phyloP scores from a whole-genome alignment of 1,139 yeast genomes.

The Hemisphaericaspora subhashii region DNA sequence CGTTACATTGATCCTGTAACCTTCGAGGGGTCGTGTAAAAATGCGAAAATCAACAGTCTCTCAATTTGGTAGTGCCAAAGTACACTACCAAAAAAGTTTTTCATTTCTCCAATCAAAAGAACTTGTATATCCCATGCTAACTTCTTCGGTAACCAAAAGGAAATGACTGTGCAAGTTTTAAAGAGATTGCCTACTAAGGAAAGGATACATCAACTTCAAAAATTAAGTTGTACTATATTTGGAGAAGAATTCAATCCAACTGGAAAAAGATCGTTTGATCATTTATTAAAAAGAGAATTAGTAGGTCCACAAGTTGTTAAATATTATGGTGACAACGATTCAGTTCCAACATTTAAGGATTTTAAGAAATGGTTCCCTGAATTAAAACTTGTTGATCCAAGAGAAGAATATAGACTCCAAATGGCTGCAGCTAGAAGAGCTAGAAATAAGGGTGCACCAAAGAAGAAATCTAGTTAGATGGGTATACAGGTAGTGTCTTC shows the following conservation, averaged over 20 bases:
- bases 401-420: constrained; percentile 67
- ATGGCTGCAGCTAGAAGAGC: constrained; percentile 71
- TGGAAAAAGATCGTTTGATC: constrained; percentile 70
- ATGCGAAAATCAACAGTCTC: no score
- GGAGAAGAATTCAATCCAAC: constrained; percentile 59
- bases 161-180: constrained; percentile 14
- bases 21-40: no score
- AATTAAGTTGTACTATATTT: constrained; percentile 33
- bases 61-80: no score
- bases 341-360: constrained; percentile 62
- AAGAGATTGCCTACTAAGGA: constrained; percentile 27
- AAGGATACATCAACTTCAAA: constrained; percentile 30
- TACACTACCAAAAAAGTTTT: no score
- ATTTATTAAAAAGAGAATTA: constrained; percentile 68
- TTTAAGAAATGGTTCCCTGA: constrained; percentile 58
- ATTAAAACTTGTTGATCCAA: constrained; percentile 65
- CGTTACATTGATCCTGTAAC: no score
- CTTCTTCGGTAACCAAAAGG: no score
- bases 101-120: background rate
- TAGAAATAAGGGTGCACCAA: constrained; percentile 93
- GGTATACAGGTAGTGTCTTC: no score
- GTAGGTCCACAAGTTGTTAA: constrained; percentile 71
- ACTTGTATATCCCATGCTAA: background rate
- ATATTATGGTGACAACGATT: constrained; percentile 75
- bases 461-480: constrained; percentile 54